A percentile compares a stretch with the other conserved stretches of the same genome.
These are phyloP conservation scores for Fraxinus dipetala DNA, from an alignment of 305 asterid genomes.

Conservation along the genomic window DNA sequence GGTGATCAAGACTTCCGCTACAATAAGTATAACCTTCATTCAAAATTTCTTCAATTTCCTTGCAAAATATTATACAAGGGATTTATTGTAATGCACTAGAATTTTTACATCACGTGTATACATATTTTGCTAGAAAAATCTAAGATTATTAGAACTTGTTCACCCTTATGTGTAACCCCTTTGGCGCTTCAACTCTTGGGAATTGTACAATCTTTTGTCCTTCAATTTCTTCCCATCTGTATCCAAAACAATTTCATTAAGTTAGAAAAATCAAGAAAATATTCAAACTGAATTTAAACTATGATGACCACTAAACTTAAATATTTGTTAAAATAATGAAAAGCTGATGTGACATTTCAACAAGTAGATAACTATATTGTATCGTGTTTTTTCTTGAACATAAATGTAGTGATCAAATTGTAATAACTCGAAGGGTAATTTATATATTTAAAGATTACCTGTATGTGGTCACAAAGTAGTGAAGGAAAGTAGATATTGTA, in stretches of 20 bases:
- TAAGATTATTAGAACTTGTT: slow-evolving; percentile 20
- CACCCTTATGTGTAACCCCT: slow-evolving; percentile 44
- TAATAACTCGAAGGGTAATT: neutral
- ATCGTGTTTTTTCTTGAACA: neutral
- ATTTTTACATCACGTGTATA: neutral
- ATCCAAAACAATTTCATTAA: neutral
- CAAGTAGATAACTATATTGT: neutral
- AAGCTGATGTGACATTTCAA: neutral
- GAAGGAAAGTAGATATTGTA: slow-evolving; percentile 53
- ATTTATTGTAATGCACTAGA: neutral
- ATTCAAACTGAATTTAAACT: neutral
- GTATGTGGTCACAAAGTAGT: slow-evolving; percentile 57
- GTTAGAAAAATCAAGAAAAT: neutral
- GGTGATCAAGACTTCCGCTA: too few relatives aligned
- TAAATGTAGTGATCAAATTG: neutral
- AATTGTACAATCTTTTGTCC: slow-evolving; percentile 38
- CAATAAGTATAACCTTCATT: neutral
- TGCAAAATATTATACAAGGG: neutral
- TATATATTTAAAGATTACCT: slow-evolving; percentile 32
- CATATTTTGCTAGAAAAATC: neutral
- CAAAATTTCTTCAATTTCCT: neutral
- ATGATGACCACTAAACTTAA: neutral
- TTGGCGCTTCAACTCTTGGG: slow-evolving; percentile 59
- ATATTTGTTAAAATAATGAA: neutral
- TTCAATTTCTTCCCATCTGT: slow-evolving; percentile 58